Conservation (phyloP, 352 stramenopile genomes). For the Pythium sukuiense region DNA sequence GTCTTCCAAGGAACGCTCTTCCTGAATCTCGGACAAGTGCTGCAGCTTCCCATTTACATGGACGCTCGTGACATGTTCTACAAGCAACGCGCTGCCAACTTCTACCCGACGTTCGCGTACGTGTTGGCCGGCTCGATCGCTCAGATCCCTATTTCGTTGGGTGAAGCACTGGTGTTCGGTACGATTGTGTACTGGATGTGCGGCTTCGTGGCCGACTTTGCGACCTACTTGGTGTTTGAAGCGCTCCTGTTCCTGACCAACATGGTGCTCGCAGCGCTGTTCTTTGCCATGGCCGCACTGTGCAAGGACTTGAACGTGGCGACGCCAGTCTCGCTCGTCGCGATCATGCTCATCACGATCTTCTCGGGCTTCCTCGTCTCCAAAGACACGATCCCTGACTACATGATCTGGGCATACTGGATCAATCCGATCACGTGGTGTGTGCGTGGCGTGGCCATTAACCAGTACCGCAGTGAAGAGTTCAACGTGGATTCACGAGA, state of each 20-base stretch:
- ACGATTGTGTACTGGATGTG: conserved; percentile 75
- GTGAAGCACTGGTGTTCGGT: conserved; percentile 68
- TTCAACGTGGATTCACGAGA: conserved; percentile 26
- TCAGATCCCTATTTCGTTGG: conserved; percentile 37
- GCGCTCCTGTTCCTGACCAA: conserved; percentile 52
- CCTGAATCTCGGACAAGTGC: conserved; percentile 64
- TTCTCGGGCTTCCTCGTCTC: conserved; percentile 41
- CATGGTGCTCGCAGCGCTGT: conserved; percentile 31
- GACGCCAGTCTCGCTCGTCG: conserved; percentile 26
- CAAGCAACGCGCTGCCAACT: conserved; percentile 76
- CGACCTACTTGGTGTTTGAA: conserved; percentile 60
- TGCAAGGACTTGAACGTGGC: conserved; percentile 26
- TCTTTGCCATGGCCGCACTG: conserved; percentile 32
- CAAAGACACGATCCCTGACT: conserved; percentile 34
- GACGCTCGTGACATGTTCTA: conserved; percentile 61
- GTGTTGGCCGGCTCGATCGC: conserved; percentile 40
- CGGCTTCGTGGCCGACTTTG: conserved; percentile 38
- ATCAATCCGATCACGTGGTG: conserved; percentile 45
- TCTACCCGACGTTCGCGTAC: conserved; percentile 66
- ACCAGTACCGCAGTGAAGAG: conserved; percentile 26
- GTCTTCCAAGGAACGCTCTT: conserved; percentile 80
- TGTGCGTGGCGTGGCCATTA: conserved; percentile 27
- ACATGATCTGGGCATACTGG: conserved; percentile 50
- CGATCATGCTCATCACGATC: conserved; percentile 33
- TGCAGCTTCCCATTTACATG: conserved; percentile 76